These are phyloP conservation scores for Aspergillus terreus DNA, from an alignment of 2,329 filamentous ascomycete species.

Conservation along the genomic window DNA sequence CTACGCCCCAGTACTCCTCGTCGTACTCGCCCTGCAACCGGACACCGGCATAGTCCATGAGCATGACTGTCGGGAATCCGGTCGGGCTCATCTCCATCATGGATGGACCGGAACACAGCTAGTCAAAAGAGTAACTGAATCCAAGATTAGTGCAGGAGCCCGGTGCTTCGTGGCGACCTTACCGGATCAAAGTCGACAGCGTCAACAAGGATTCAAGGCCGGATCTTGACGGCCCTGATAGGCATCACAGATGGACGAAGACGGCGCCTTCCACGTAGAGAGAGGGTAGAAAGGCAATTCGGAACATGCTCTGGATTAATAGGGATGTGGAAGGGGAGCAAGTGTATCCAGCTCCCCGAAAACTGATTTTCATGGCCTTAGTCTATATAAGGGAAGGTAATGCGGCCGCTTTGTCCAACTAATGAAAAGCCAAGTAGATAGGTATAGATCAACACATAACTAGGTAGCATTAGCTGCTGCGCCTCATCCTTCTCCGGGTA, in stretches of 20 bases:
- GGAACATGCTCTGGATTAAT: conserved; percentile 25
- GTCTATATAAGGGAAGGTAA: conserved; percentile 20
- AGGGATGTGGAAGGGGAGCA: conserved; percentile 22
- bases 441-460: no score
- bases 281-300: conserved; percentile 13
- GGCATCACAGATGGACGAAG: conserved; percentile 21
- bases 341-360: conserved; percentile 19
- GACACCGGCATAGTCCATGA: conserved; percentile 9
- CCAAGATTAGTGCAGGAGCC: no score
- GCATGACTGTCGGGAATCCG: conserved; percentile 9
- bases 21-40: conserved; percentile 5
- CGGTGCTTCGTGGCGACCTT: no score
- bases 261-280: conserved; percentile 16
- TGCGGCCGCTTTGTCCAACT: no score
- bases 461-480: no score
- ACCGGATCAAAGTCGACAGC: no score
- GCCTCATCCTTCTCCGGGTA: no score
- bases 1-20: conserved; percentile 9
- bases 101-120: no score
- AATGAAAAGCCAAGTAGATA: no score
- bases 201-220: conserved; percentile 7
- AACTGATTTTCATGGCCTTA: conserved; percentile 21
- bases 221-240: conserved; percentile 19
- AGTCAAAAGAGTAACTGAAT: no score
- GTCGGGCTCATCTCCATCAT: conserved; percentile 3